These are phyloP conservation scores for Coemansia sp. DNA, from an alignment of 192 early-diverging fungal genomes.

Conservation along the genomic window DNA sequence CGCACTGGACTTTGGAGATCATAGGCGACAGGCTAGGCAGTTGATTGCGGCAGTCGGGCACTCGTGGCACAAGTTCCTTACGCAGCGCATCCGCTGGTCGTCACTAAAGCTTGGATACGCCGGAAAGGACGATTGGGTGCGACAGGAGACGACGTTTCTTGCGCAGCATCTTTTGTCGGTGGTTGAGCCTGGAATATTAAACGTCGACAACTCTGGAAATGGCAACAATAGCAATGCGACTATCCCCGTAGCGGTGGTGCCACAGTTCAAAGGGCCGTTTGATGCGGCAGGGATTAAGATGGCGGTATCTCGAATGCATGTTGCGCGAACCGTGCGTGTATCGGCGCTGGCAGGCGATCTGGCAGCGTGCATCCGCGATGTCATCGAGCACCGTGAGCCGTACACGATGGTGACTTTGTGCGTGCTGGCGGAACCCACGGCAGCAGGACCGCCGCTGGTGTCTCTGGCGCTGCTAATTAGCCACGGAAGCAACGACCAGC, in stretches of 20 bases:
- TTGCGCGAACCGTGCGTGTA: slow-evolving; percentile 16
- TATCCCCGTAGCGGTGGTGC: slow-evolving; percentile 26
- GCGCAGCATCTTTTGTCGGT: slow-evolving; percentile 37
- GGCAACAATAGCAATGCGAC: not conserved
- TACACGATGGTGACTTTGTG: slow-evolving; percentile 45
- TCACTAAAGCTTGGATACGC: slow-evolving; percentile 44
- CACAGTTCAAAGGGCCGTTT: slow-evolving; percentile 28
- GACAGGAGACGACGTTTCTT: slow-evolving; percentile 31
- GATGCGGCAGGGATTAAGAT: slow-evolving; percentile 40
- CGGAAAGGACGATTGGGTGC: slow-evolving; percentile 43
- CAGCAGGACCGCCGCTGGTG: not conserved
- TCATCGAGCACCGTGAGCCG: slow-evolving; percentile 26
- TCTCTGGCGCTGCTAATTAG: slow-evolving; percentile 45
- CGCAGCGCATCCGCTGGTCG: slow-evolving; percentile 36
- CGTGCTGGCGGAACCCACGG: slow-evolving; percentile 33
- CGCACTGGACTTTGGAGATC: slow-evolving; percentile 1
- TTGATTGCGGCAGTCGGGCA: slow-evolving; percentile 37
- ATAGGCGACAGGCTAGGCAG: slow-evolving; percentile 11
- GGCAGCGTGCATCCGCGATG: slow-evolving; percentile 15
- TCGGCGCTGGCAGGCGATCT: slow-evolving; percentile 22
- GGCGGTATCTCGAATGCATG: slow-evolving; percentile 19
- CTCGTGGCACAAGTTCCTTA: slow-evolving; percentile 52
- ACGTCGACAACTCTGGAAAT: not conserved
- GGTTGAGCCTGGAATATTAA: slow-evolving; percentile 11
- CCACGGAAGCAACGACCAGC: slow-evolving; percentile 39